A percentile compares a stretch with the other conserved stretches of the same genome.
These are phyloP conservation scores for Mortierella sp. DNA, from an alignment of 371 early-diverging fungal species.

Conservation along the genomic window DNA sequence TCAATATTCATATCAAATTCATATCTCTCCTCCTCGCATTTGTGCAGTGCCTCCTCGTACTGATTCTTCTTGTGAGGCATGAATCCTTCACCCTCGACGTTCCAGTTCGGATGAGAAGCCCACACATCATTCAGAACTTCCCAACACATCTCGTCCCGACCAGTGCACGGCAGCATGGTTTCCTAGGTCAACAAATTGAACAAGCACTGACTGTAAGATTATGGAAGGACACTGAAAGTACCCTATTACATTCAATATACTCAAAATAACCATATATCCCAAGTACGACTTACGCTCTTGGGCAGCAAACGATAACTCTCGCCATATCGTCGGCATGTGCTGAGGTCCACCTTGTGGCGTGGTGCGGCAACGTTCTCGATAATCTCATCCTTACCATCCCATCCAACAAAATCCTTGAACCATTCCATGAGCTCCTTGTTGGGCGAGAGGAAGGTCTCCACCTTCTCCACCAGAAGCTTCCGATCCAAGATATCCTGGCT, in stretches of 20 bases:
- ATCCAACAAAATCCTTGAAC: conserved; percentile 97
- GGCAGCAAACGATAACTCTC: conserved; percentile 84
- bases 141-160: conserved; percentile 88
- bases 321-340: conserved; percentile 67
- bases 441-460: conserved; percentile 80
- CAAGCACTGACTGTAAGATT: conserved; percentile 28
- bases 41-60: conserved; percentile 96
- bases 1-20: conserved; percentile 99
- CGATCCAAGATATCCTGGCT: conserved; percentile 94
- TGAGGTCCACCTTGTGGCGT: conserved; percentile 72
- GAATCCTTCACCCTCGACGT: conserved; percentile 95
- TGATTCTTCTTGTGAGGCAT: conserved; percentile 93
- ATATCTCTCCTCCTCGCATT: conserved; percentile 98
- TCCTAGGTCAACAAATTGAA: no score
- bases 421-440: conserved; percentile 88
- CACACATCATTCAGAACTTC: conserved; percentile 97
- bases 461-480: conserved; percentile 85
- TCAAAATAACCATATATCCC: background rate
- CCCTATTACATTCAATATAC: background rate
- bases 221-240: background rate
- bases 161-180: conserved; percentile 78
- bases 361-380: conserved; percentile 59
- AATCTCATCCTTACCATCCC: conserved; percentile 73
- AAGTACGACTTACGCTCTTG: conserved; percentile 60
- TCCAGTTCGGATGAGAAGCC: conserved; percentile 95